These are phyloP conservation scores for Coccomyxa sp. DNA, from an alignment of 139 green algal species.

Conservation along the genomic window DNA sequence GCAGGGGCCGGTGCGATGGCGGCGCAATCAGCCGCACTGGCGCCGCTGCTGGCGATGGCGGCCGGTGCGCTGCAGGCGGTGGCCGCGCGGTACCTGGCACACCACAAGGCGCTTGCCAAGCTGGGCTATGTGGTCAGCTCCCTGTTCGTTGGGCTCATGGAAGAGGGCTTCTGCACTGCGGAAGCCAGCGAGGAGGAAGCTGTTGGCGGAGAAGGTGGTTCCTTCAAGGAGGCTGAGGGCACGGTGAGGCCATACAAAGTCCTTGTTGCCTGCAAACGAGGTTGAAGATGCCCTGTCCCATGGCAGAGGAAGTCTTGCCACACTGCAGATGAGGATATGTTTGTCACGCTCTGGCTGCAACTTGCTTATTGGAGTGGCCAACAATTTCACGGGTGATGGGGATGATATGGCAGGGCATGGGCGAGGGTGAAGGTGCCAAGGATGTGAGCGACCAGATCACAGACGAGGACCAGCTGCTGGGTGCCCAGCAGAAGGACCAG, in stretches of 20 bases:
- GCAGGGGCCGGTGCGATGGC: not conserved
- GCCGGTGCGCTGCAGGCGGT: constrained; percentile 33
- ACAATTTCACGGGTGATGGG: too few relatives aligned
- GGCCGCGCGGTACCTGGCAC: constrained; percentile 35
- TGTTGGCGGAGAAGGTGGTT: not conserved
- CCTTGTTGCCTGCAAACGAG: not conserved
- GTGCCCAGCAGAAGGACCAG: constrained; percentile 61
- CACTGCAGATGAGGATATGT: too few relatives aligned
- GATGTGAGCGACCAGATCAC: constrained; percentile 95
- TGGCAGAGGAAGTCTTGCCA: too few relatives aligned
- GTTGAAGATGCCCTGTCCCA: too few relatives aligned
- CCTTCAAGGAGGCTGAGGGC: constrained; percentile 3
- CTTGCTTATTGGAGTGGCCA: too few relatives aligned
- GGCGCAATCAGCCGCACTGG: constrained; percentile 11
- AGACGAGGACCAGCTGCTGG: constrained; percentile 94
- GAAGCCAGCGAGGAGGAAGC: constrained; percentile 11
- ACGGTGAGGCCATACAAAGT: not conserved
- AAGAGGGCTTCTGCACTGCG: constrained; percentile 85
- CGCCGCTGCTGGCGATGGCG: constrained; percentile 48
- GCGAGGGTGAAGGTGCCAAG: constrained; percentile 72
- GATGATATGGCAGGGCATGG: constrained; percentile 54
- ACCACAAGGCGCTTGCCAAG: constrained; percentile 73
- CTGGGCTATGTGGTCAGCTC: constrained; percentile 72
- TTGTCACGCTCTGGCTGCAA: too few relatives aligned
- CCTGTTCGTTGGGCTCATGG: constrained; percentile 71